Base-by-base conservation (phyloP, 1,284 basidiomycete genomes). In the Papiliotrema terrestris region DNA sequence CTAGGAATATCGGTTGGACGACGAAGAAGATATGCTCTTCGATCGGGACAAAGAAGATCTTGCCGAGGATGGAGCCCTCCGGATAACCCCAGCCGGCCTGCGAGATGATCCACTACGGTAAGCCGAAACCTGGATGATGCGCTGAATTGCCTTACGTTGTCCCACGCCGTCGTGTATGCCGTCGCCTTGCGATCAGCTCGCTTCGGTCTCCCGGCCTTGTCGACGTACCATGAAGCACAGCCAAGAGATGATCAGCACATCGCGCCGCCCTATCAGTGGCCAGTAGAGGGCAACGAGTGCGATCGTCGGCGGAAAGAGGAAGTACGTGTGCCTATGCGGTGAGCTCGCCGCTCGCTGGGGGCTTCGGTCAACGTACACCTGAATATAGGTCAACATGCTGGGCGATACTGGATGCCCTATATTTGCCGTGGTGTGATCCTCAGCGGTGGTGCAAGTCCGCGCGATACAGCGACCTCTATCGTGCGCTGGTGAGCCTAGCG, bases 1-100 rank as follows among this genome's bases (percentile, higher is more conserved):
- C 55, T 35, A 72, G 37, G 22, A 71, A 55, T 5, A 67, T 61
- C 2, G 69, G 69, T 47, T 73, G 71, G 19, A 71, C 61, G 47
- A 73, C 57, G 60, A 73, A 71, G 58, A 73, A 73, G 36, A 70
- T 45, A 49, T 73, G 69, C 60, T 73, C 71, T 62, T 73, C 71
- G 14, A 71, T 58, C 4, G 71, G 71, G n/a, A 73, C 56, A 51
- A 61, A 49, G 35, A 29, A 60, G 43, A 73, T 65, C 25, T 50
- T 59, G 29, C 57, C 60, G 41, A 70, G 42, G 54, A 71, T 66
- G 17, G 63, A 64, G n/a, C 54, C 49, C 15, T 58, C 45, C 13
- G 71, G 69, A 45, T 73, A 73, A 1, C 58, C 50, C 68, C 69
- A 71, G 15, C 66, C 66, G 14, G 49, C 47, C 35, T 60, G 56